Base-by-base conservation (phyloP, 306 rosid genomes). In the Medicago arabica region DNA sequence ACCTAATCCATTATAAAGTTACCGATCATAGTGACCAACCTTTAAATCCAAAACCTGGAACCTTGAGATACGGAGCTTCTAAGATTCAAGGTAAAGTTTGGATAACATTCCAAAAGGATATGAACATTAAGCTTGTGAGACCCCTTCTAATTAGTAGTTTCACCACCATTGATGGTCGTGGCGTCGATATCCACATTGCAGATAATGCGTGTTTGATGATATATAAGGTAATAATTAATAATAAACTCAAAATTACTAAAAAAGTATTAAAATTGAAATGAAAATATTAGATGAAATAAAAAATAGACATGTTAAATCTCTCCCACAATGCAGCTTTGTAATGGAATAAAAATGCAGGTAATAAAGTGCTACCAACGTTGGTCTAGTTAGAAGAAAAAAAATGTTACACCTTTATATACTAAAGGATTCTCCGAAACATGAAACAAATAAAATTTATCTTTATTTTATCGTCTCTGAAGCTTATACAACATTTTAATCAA, bases 1-100 rank as follows among this genome's bases (percentile, higher is more conserved):
- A 5, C 4, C 8, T 47, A 4, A 47, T 47, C 53, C 53, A 14
- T 47, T 47, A 47, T 47, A 47, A 47, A 47, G 53, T 47, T 14
- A 47, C 17, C 4, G 53, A 47, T 5, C n/a, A 16, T 4, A 14
- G n/a, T 47, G 53, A 47, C n/a, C n/a, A 47, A 63, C 78, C 78
- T 2, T 16, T 72, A 44, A 65, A 54, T 53, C 83, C 83, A 2
- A 65, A 53, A 73, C 78, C 63, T 49, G 78, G 83, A 1, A 72
- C 83, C 1, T 18, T 79, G 69, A 72, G 83, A 44, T 79, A 79
- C 12, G 83, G 83, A 8, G 69, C 82, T 13, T 79, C 82, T 4
- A 13, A 14, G 59, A 63, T 79, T 5, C 53, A 47, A 47, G 53
- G 53, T 14, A 47, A 47, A 47, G 16, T 13, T 14, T 47, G 53